Evolutionary conservation across 2,329 filamentous ascomycete genomes (phyloP), one percentile per base, ranked within the genome.

Genomic region (Juglanconis sp.): DNA sequence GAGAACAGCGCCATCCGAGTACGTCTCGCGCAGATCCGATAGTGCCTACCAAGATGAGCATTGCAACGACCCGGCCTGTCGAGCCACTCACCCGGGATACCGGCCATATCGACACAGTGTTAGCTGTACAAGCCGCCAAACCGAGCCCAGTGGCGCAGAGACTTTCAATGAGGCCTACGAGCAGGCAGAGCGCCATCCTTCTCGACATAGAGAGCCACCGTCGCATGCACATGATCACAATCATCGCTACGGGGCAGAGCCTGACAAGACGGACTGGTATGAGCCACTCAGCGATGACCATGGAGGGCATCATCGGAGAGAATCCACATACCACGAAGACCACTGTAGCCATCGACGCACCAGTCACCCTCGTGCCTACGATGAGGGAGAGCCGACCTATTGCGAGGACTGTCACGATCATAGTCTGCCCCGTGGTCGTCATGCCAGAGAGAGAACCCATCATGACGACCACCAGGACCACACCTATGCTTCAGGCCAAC

Each of bases 61-160:
- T n/a, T 63, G 66, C 57, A 64, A 59, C 11, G 65, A 65, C 38
- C 47, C 56, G 8, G 52, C 34, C 48, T 69, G 66, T 42, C 63
- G 58, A 50, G 64, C 64, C 6, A 68, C 65, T 11, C 62, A 69
- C 59, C 40, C 53, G 13, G 65, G 64, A 15, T 57, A 67, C 55
- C 63, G 59, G 30, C 61, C 66, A 9, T 63, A 62, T 36, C 63
- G 64, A 17, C 66, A 70, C 49, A 65, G 66, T 35, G 59, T 63
- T n/a, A 65, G 58, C 17, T 67, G 64, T 31, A 65, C 59, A n/a
- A 50, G 46, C 34, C 51, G 34, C 5, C 51, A 46, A 17, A 44
- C 54, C 5, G 36, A 48, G 10, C 13, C 48, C 15, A 50, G 47
- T 32, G n/a, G 15, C 9, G 50, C 46, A 13, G 55, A 61, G 61